Conservation (phyloP, 768 basidiomycete genomes). For the Gyrodon lividus region DNA sequence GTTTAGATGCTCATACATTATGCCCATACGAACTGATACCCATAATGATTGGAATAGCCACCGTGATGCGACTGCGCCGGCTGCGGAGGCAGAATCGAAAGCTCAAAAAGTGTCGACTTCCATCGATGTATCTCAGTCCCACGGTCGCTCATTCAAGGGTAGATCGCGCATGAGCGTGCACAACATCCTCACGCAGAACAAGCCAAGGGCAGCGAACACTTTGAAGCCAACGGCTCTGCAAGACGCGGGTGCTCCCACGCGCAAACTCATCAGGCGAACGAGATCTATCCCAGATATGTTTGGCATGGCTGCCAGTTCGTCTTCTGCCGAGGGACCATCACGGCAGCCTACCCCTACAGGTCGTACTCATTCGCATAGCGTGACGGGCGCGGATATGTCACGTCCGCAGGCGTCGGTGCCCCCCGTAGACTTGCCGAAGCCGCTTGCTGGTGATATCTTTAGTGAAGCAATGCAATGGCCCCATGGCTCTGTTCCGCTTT, state of each 20-base stretch:
- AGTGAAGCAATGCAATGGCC: constrained; percentile 65
- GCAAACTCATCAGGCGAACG: constrained; percentile 65
- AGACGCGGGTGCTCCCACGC: constrained; percentile 34
- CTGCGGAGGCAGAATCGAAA: constrained; percentile 47
- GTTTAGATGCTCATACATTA: not conserved
- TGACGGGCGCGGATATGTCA: constrained; percentile 66
- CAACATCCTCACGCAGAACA: constrained; percentile 46
- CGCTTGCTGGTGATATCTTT: constrained; percentile 53
- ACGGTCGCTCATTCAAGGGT: constrained; percentile 39
- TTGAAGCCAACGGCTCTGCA: constrained; percentile 28
- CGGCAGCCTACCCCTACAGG: constrained; percentile 39
- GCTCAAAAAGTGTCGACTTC: constrained; percentile 32
- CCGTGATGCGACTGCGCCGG: constrained; percentile 62
- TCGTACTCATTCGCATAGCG: constrained; percentile 75
- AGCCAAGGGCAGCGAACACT: constrained; percentile 42
- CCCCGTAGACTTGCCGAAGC: constrained; percentile 26
- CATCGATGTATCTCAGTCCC: constrained; percentile 38
- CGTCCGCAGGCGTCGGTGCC: constrained; percentile 34
- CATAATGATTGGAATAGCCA: constrained; percentile 37
- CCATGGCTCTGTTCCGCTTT: constrained; percentile 33
- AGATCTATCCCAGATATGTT: constrained; percentile 68
- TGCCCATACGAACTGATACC: constrained; percentile 1
- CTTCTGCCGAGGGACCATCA: constrained; percentile 32
- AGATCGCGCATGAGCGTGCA: constrained; percentile 73
- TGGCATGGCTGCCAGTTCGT: constrained; percentile 21